phyloP scores from a whole-genome alignment of 139 green algal genomes.

The Coelastrella sp. region DNA sequence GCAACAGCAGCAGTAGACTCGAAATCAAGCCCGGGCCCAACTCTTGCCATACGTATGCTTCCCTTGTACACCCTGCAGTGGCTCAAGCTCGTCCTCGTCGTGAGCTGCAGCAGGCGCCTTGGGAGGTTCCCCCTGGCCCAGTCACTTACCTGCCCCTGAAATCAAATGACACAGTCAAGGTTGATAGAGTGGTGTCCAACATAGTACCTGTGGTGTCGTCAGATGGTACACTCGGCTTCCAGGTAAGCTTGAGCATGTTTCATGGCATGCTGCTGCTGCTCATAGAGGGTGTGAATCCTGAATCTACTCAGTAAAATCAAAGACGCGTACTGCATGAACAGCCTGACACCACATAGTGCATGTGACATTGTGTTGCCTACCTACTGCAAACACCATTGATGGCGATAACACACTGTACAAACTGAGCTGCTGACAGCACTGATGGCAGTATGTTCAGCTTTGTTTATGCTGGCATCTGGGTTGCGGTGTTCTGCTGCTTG shows the following conservation, averaged over 20 bases:
- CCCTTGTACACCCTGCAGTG: background rate
- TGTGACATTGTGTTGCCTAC: no score
- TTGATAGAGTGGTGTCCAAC: conserved; percentile 4
- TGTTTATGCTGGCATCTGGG: no score
- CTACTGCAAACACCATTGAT: no score
- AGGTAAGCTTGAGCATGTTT: background rate
- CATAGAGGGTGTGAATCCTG: background rate
- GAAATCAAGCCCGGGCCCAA: background rate
- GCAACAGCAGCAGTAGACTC: background rate
- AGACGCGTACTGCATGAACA: no score
- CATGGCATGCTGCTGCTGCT: background rate
- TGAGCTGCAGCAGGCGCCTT: conserved; percentile 19
- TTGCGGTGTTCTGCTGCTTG: no score
- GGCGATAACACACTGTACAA: no score
- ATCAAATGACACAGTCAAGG: background rate
- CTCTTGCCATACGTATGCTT: background rate
- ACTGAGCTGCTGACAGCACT: no score
- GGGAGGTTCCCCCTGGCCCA: background rate
- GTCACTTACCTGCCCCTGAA: background rate
- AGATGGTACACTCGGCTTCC: background rate
- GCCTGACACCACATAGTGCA: no score
- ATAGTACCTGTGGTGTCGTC: background rate
- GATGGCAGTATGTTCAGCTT: no score
- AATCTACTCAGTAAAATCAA: background rate
- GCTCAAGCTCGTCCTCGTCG: conserved; percentile 15